Percentiles rank a stretch among this genome's conserved stretches.
These are phyloP conservation scores for Agastache rugosa DNA, from an alignment of 257 asterid genomes.

Conservation along the genomic window DNA sequence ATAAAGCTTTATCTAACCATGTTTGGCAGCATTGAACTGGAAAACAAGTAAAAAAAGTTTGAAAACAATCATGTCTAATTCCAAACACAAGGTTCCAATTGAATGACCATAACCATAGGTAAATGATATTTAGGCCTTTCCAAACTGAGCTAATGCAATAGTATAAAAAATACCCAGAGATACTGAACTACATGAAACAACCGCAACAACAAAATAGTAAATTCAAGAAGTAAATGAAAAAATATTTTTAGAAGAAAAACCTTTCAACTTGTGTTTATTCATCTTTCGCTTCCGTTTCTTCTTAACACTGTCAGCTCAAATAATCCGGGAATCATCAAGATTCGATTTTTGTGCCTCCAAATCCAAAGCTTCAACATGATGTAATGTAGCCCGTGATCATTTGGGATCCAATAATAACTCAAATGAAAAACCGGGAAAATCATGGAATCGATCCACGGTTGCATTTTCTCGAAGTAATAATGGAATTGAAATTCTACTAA, in stretches of 20 bases:
- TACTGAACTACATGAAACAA: constrained; percentile 1
- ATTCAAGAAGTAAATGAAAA: too few species aligned
- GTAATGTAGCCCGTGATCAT: too few species aligned
- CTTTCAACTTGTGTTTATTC: not conserved
- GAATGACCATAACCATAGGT: not conserved
- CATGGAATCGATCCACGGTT: too few species aligned
- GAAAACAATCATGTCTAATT: not conserved
- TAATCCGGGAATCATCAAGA: too few species aligned
- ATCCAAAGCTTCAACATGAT: too few species aligned
- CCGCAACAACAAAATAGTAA: too few species aligned
- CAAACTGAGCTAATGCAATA: not conserved
- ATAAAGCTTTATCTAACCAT: too few species aligned
- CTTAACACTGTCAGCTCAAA: not conserved
- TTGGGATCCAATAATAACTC: too few species aligned
- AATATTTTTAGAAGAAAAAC: not conserved
- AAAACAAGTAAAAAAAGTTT: not conserved
- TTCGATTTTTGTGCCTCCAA: too few species aligned
- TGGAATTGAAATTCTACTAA: too few species aligned
- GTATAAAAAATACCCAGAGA: not conserved
- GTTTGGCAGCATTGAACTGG: not conserved
- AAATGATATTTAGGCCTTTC: not conserved
- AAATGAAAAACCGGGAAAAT: too few species aligned
- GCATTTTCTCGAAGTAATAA: too few species aligned
- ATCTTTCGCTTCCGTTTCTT: not conserved
- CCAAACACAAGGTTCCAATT: not conserved